Base-by-base conservation (phyloP, 345 rosid species). In the Turritis glabra region DNA sequence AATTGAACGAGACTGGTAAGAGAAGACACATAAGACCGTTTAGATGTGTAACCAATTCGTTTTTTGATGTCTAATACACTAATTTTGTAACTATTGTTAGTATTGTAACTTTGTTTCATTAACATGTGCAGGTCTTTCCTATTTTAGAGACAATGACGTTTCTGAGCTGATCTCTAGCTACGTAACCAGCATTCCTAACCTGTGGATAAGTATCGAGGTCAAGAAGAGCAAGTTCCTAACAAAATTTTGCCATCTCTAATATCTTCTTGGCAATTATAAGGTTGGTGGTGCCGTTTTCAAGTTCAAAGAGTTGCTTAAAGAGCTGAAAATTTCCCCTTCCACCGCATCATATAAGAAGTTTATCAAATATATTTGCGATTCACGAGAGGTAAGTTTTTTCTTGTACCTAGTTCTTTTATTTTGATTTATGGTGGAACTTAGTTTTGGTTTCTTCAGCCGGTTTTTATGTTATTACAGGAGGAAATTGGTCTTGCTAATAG, bases 201-300 rank as follows among this genome's bases (percentile, higher is more conserved):
- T 89, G 82, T 58, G 19, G 95, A 92, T 90, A 87, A 88, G 92
- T 23, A 23, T 2, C n/a, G n/a, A 23, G 32, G 9, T 21, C 27
- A 10, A 21, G 9, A 13, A 25, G 58, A 26, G 17, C 2, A 52
- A 52, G 32, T 52, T 13, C 56, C 32, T 52, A 5, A 53, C 58
- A 53, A 53, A 53, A 13, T 26, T 12, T 12, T 54, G 1, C 5
- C 11, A 27, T 54, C 6, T 54, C 37, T 54, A 54, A 54, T 29
- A 14, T 27, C 3, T 4, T 54, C 1, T 54, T 54, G 60, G 60
- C 37, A 54, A 27, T 3, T 14, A 5, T 54, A 27, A 54, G 22
- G 37, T 54, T 54, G 60, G 37, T 54, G 37, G 37, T 15, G 60
- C 60, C 3, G 0, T 54, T 54, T 0, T 27, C 8, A 27, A 27